These are phyloP conservation scores for Geopyxis carbonaria DNA, from an alignment of 495 filamentous ascomycete genomes.

Conservation along the genomic window DNA sequence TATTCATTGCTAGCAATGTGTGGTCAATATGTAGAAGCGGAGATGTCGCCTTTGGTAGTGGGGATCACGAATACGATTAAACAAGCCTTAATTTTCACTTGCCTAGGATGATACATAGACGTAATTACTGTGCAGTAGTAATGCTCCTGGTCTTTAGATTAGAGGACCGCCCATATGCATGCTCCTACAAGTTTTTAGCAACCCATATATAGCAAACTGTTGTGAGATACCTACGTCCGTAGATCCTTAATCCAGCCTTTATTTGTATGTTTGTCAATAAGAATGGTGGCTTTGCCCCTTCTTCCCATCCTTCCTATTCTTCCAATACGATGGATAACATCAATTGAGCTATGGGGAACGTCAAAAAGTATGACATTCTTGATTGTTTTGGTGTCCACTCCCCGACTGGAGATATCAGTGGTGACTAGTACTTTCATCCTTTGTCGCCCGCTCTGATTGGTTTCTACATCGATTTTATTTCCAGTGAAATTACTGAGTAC, in stretches of 20 bases:
- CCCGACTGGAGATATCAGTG: constrained; percentile 79
- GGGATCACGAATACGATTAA: no score
- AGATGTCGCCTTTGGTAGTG: no score
- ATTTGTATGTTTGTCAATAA: constrained; percentile 77
- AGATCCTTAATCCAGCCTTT: constrained; percentile 71
- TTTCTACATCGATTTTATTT: constrained; percentile 13
- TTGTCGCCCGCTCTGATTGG: constrained; percentile 19
- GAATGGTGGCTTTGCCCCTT: constrained; percentile 70
- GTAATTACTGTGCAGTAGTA: no score
- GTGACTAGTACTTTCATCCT: constrained; percentile 84
- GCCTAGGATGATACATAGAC: no score
- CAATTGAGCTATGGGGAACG: constrained; percentile 86
- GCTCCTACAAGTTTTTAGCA: constrained; percentile 1
- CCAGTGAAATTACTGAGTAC: constrained; percentile 59
- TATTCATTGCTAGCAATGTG: no score
- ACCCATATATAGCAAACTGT: neutral
- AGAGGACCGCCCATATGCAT: constrained; percentile 7
- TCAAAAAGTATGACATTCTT: constrained; percentile 84
- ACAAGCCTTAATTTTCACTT: no score
- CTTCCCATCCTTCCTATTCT: constrained; percentile 83
- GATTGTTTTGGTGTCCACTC: constrained; percentile 88
- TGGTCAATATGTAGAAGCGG: no score
- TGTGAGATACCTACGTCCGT: constrained; percentile 12
- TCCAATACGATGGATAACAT: constrained; percentile 91
- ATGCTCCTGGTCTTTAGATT: neutral